Base-by-base conservation (phyloP, 108 stramenopile species). In the Skeletonema costatum region DNA sequence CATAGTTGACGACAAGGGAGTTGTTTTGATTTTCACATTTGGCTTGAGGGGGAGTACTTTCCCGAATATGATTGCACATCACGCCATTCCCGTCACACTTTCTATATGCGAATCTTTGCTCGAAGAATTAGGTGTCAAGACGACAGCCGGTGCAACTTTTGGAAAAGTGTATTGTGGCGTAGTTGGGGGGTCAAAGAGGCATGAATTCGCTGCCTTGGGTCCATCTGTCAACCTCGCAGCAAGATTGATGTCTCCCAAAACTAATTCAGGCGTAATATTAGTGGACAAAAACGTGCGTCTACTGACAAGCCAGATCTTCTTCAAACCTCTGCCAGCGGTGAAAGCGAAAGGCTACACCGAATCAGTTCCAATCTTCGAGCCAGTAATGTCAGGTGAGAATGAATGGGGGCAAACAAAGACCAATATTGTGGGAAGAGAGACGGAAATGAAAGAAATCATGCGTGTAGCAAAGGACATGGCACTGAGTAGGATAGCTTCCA, bases 1-100 rank as follows among this genome's bases (percentile, higher is more conserved):
- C 66, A 93, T 93, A 67, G 86, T 93, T 30, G 92, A 93, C 70
- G 92, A 93, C 66, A 93, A 93, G 73, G 90, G 90, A 21, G 60
- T 90, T 33, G 89, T 92, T 5, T 41, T 90, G 68, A 94, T 94
- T 64, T 84, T 76, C 35, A 91, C 87, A 13, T 94, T 94, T 78
- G 93, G 93, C 36, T 78, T 94, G 9, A 84, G 90, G 10, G 89
- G 90, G 1, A 82, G 89, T 19, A 89, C 89, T 14, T 88, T 90
- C 81, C 88, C 89, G 12, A 88, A 90, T 65, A 80, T 93, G 90
- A 84, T 93, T 38, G 61, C 84, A 2, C 78, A 90, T 10, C 68
- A 88, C 46, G 92, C 87, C 9, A 66, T 93, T 12, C 92, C 92
- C n/a, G 71, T 87, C 12, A 80, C 88, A 11, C 74, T 81, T 30